Base-by-base conservation (phyloP, 2,329 filamentous ascomycete genomes). In the Paecilomyces sp. region DNA sequence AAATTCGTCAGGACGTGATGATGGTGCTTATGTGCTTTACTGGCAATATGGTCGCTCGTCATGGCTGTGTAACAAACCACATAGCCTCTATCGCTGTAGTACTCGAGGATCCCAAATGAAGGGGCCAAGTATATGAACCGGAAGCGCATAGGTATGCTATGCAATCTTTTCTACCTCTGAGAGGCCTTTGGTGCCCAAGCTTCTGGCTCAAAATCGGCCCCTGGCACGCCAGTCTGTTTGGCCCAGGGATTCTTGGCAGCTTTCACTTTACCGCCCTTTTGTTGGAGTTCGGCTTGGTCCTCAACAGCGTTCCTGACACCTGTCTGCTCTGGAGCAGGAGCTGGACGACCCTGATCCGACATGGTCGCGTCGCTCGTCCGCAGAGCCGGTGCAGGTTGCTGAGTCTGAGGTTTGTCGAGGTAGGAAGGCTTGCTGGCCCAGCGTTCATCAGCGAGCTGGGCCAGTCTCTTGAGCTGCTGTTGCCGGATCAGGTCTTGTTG, bases 161-260 rank as follows among this genome's bases (percentile, higher is more conserved):
- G 33, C 47, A 3, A 28, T 28, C 3, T 28, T 28, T 59, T 54
- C 72, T 68, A 77, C 61, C 71, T 66, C 65, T 75, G 77, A 31
- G 71, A 69, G n/a, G 77, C 65, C 1, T 73, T 72, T 3, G 85
- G 85, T 4, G 71, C 76, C 88, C 88, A 90, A 2, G 84, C 75
- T 55, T 83, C 70, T 0, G 88, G 88, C 71, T 89, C 85, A 86
- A 86, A 90, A n/a, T 75, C 78, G 69, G 89, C 86, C 58, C 86
- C 80, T 0, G 85, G 84, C 0, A 79, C 80, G n/a, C 76, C 77
- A n/a, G 72, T 77, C 0, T 80, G 78, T 63, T 78, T 80, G 31
- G 81, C 82, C 86, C 86, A 89, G 2, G 86, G 86, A 68, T 87
- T 68, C 25, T 70, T 66, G 58, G 67, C 65, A 51, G 65, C 65